Evolutionary conservation across 2,329 filamentous ascomycete species (phyloP).

Genomic region (Fusarium ramigenum): DNA sequence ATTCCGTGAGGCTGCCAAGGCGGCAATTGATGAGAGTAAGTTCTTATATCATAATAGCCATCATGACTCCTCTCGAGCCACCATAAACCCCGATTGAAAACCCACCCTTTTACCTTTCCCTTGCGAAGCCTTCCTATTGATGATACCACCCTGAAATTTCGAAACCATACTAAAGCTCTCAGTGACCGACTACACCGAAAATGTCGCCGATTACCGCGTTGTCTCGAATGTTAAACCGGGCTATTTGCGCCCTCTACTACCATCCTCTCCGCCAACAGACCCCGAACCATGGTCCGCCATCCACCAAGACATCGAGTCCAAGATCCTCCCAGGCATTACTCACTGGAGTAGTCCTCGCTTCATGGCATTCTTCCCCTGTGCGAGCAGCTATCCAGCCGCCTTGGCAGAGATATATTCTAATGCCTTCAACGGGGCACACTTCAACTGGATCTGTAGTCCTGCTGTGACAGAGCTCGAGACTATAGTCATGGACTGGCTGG

Average conservation of each 20-base stretch:
- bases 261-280: slow-evolving; percentile 68
- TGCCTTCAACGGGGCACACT: slow-evolving; percentile 88
- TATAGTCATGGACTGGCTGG: slow-evolving; percentile 91
- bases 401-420: slow-evolving; percentile 92
- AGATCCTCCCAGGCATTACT: slow-evolving; percentile 91
- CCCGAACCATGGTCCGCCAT: slow-evolving; percentile 82
- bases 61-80: slow-evolving; percentile 45
- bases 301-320: slow-evolving; percentile 81
- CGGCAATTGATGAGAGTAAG: slow-evolving; percentile 84
- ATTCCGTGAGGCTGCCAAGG: slow-evolving; percentile 80
- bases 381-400: slow-evolving; percentile 83
- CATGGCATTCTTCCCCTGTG: slow-evolving; percentile 94
- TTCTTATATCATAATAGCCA: slow-evolving; percentile 36
- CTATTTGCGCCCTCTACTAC: slow-evolving; percentile 84
- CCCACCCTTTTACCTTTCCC: neutral
- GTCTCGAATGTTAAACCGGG: slow-evolving; percentile 83
- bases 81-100: neutral
- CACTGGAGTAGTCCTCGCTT: slow-evolving; percentile 97
- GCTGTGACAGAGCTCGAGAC: slow-evolving; percentile 95
- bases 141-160: neutral
- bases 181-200: slow-evolving; percentile 89
- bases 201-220: slow-evolving; percentile 74
- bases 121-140: neutral
- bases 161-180: neutral
- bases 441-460: slow-evolving; percentile 97